Percentiles rank a stretch among this genome's conserved stretches.
Conservation (phyloP, 2,329 filamentous ascomycete genomes). For the Trichophyton equinum region DNA sequence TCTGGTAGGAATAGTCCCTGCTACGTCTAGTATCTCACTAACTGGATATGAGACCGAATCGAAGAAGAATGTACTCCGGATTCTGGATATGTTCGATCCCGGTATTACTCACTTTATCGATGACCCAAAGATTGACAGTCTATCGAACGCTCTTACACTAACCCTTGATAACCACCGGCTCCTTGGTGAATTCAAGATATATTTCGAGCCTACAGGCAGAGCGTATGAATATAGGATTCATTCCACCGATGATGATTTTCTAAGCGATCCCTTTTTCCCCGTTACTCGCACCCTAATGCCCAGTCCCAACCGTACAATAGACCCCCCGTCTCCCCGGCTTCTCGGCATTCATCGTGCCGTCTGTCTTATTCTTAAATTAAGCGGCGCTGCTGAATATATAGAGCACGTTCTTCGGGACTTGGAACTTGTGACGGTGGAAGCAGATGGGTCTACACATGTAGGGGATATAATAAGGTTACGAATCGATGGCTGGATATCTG, state of each 20-base stretch:
- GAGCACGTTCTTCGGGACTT: constrained; percentile 16
- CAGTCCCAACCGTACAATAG: constrained; percentile 20
- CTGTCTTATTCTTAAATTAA: constrained; percentile 19
- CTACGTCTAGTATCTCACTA: neutral
- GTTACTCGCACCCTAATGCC: constrained; percentile 16
- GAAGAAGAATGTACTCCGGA: constrained; percentile 23
- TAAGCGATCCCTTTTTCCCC: neutral
- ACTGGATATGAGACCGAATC: constrained; percentile 18
- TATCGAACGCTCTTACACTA: constrained; percentile 7
- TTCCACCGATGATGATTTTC: neutral
- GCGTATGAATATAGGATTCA: constrained; percentile 16
- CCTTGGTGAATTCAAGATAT: constrained; percentile 17
- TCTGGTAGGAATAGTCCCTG: constrained; percentile 11
- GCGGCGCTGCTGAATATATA: constrained; percentile 9
- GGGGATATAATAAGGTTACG: neutral
- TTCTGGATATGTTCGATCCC: constrained; percentile 33
- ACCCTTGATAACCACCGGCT: neutral
- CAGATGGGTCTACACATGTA: constrained; percentile 10
- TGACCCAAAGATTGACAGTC: constrained; percentile 24
- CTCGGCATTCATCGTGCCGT: constrained; percentile 20
- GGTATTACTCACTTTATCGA: constrained; percentile 27
- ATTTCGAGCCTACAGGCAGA: constrained; percentile 15
- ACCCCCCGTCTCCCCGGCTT: constrained; percentile 21
- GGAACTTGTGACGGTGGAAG: constrained; percentile 14
- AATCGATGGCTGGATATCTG: neutral